phyloP scores from a whole-genome alignment of 768 basidiomycete species.

The Mrakia frigida region DNA sequence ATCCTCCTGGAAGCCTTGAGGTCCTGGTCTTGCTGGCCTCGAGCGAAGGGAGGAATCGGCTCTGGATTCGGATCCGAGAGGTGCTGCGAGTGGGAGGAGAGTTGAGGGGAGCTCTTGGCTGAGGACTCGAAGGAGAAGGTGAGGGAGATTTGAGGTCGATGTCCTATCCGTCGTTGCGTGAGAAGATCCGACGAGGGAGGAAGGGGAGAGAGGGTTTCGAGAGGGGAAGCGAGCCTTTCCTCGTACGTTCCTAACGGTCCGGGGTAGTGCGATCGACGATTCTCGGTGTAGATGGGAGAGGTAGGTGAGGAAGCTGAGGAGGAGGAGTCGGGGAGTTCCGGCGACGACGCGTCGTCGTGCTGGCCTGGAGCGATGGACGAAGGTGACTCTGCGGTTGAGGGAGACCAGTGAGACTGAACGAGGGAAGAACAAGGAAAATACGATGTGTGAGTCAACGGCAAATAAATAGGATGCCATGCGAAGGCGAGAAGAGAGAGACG shows the following conservation, averaged over 20 bases:
- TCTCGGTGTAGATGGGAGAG: background rate
- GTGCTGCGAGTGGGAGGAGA: background rate
- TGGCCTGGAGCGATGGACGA: background rate
- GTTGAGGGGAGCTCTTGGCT: background rate
- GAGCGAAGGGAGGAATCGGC: background rate
- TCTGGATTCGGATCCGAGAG: background rate
- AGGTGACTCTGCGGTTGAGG: background rate
- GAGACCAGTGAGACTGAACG: constrained; percentile 8
- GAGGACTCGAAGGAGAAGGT: background rate
- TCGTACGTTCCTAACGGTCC: background rate
- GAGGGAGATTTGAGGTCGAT: constrained; percentile 1
- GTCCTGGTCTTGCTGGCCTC: too few relatives aligned
- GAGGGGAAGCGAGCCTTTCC: background rate
- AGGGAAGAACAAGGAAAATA: background rate
- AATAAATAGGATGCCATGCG: background rate
- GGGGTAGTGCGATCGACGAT: background rate
- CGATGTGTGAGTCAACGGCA: background rate
- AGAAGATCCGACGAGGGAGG: background rate
- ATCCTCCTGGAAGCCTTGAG: background rate
- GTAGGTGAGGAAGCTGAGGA: background rate
- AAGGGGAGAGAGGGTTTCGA: background rate
- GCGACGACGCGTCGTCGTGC: background rate
- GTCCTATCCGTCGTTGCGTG: background rate
- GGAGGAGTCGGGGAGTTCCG: background rate
- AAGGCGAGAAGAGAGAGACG: background rate